Evolutionary conservation across 352 stramenopile genomes (phyloP), one percentile per base, ranked within the genome.

Genomic region (Globisporangium yorkense): DNA sequence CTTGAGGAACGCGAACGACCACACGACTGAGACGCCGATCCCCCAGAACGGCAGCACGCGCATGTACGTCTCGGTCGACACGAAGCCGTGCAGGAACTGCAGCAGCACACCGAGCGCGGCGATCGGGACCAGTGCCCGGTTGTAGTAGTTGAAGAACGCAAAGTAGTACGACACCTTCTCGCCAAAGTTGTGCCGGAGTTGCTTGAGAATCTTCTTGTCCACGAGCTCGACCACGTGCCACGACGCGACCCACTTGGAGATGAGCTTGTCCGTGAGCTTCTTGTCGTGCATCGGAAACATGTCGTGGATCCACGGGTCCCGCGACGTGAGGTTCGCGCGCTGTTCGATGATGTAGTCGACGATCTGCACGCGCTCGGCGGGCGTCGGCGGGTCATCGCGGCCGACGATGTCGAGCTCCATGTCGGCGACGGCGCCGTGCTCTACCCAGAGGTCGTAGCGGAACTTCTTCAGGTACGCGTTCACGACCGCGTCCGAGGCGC

Each of bases 131-230:
- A 95, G 68, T 61, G 71, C 74, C 16, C 66, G 72, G 56, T 92
- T 91, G 77, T 95, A 95, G 50, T 80, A 92, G 54, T 91, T 81
- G 54, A 91, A 72, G 49, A 92, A 92, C 40, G 80, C 84, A 53
- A 93, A 95, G 62, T 95, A 95, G 66, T 91, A 95, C 47, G 83
- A 74, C 37, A 95, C 85, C 43, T 92, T 92, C 48, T 95, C 85
- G 29, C 85, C 85, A 64, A 93, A 95, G 57, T 95, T 86, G 53
- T 84, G 77, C 8, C 80, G 76, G 52, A 95, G 44, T 2, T 73
- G 81, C 49, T 77, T 76, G 50, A 91, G 49, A 21, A 89, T 66
- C 51, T 86, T 88, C 45, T 79, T 76, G 52, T 88, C 73, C 43
- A 80, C 69, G 43, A 67, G 59, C 46, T 85, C 51, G 50, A 82